Percentiles rank a stretch among this genome's conserved stretches.
These are phyloP conservation scores for Gnomoniopsis sp. DNA, from an alignment of 2,329 filamentous ascomycete genomes.

Conservation along the genomic window DNA sequence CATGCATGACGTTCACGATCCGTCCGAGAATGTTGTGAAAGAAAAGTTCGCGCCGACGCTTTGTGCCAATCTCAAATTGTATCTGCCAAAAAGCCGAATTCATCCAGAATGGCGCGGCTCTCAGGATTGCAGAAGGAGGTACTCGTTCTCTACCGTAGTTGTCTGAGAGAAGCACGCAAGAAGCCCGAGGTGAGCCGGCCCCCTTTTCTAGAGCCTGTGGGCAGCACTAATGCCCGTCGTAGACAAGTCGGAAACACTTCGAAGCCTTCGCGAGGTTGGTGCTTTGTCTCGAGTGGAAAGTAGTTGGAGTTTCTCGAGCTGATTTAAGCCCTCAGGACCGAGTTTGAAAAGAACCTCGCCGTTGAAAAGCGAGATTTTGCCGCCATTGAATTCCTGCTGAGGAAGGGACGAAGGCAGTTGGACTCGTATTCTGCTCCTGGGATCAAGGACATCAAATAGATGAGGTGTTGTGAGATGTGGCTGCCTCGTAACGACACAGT, in stretches of 20 bases:
- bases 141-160: constrained; percentile 78
- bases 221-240: not conserved
- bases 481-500: not conserved
- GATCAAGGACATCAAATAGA: constrained; percentile 68
- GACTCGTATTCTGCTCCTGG: constrained; percentile 77
- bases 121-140: constrained; percentile 92
- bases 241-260: constrained; percentile 61
- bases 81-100: not conserved
- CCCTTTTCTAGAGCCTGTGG: not conserved
- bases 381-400: constrained; percentile 79
- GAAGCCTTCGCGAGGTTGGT: constrained; percentile 60
- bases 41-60: not conserved
- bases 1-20: too few species aligned
- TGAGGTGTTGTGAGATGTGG: constrained; percentile 16
- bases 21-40: not conserved
- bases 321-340: constrained; percentile 47
- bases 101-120: constrained; percentile 44
- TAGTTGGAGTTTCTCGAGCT: constrained; percentile 11
- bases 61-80: not conserved
- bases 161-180: constrained; percentile 73
- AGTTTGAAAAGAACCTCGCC: constrained; percentile 69
- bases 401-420: constrained; percentile 77
- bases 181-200: constrained; percentile 64
- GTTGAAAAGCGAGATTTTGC: constrained; percentile 82
- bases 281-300: constrained; percentile 6